These are phyloP conservation scores for Melampsora abietis-canadensis DNA, from an alignment of 1,284 basidiomycete genomes.

Conservation along the genomic window DNA sequence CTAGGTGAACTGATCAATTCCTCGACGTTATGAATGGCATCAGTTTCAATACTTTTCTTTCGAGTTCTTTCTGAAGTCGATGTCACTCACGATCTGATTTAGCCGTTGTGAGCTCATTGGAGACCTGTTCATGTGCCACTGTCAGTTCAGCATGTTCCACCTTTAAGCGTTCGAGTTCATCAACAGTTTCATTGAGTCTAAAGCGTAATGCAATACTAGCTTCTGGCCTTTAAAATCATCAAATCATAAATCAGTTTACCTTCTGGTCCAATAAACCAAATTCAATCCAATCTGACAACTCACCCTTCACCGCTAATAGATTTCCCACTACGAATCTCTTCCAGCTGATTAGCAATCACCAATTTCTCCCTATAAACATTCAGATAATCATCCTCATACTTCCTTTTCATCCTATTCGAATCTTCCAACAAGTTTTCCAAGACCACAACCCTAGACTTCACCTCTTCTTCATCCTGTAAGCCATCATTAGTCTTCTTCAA, in stretches of 20 bases:
- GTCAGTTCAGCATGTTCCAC: slow-evolving; percentile 69
- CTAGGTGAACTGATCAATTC: slow-evolving; percentile 51
- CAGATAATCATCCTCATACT: slow-evolving; percentile 86
- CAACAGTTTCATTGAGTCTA: slow-evolving; percentile 78
- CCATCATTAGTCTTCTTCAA: slow-evolving; percentile 9
- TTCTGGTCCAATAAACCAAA: no score
- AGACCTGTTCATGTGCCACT: slow-evolving; percentile 65
- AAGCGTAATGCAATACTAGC: slow-evolving; percentile 81
- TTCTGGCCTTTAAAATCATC: slow-evolving; percentile 62
- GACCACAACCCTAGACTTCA: slow-evolving; percentile 55
- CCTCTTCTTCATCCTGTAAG: slow-evolving; percentile 20
- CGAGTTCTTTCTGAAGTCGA: background rate
- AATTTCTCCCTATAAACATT: slow-evolving; percentile 78
- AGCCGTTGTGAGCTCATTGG: slow-evolving; percentile 72
- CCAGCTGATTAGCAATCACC: slow-evolving; percentile 73
- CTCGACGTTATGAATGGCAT: background rate
- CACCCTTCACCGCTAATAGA: slow-evolving; percentile 72
- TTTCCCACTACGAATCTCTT: slow-evolving; percentile 82
- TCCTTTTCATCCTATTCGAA: slow-evolving; percentile 78
- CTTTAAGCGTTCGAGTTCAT: slow-evolving; percentile 70
- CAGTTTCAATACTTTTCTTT: background rate
- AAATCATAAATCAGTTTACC: slow-evolving; percentile 7
- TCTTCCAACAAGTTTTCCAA: slow-evolving; percentile 87
- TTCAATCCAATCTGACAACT: slow-evolving; percentile 46
- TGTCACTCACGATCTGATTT: slow-evolving; percentile 73